Base-by-base conservation (phyloP, 2,329 filamentous ascomycete genomes). In the Arthrobotrys pseudoclavata region DNA sequence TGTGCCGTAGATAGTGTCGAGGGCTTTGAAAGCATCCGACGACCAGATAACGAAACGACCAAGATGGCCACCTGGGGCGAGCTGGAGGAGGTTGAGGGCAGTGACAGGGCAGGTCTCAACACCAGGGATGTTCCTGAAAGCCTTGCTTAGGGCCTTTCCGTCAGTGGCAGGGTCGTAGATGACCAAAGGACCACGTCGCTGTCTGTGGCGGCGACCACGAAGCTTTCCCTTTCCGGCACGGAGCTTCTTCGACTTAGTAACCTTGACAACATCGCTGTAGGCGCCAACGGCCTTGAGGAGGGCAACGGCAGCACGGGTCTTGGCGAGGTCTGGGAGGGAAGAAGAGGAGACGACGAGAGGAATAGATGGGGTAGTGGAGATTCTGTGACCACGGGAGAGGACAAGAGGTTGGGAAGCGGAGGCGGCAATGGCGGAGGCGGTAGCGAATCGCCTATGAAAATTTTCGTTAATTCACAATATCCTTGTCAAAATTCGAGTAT, bases 41-140 rank as follows among this genome's bases (percentile, higher is more conserved):
- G 96, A 96, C 96, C 96, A 99, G 90, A 99, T 89, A 86, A 99
- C 90, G 91, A 99, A 99, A 84, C 96, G 96, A 83, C 96, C 96
- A 83, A 99, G 92, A 88, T 99, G 96, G 84, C 96, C 96, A 89
- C 96, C 96, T 82, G 96, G 96, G 82, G 96, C 96, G 85, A 99
- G 93, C 90, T 99, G 96, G 86, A 99, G 93, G 84, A 99, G 95
- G 91, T 99, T 99, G 84, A 99, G 90, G 82, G 94, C 88, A 87
- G 91, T 96, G 86, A 99, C 96, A 82, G 94, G 91, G 84, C 89
- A 94, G 82, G 94, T 97, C 92, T 99, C 96, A 82, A 98, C 94
- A 88, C 96, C 96, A 84, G 96, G 90, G 84, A 99, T 92, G 91
- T 99, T 99, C 89, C 96, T 94, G 93, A 97, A 97, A 83, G 94